Evolutionary conservation across 495 filamentous ascomycete species (phyloP).

Genomic region (Parathielavia appendiculata): DNA sequence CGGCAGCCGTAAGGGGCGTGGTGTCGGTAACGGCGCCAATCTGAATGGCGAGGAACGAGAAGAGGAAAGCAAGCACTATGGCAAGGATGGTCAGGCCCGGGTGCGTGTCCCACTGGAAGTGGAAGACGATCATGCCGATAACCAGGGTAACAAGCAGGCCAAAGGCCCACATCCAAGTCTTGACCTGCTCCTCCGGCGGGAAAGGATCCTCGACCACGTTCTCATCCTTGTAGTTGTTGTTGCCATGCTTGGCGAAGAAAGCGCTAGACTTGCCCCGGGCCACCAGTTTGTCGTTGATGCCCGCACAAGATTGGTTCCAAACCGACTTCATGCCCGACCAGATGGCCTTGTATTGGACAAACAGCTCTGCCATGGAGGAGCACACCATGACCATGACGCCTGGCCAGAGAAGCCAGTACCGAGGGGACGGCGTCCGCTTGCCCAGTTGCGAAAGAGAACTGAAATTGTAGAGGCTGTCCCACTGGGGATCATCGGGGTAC

Average conservation of each 20-base stretch:
- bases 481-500: slow-evolving; percentile 43
- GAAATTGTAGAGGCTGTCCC: slow-evolving; percentile 47
- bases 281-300: slow-evolving; percentile 37
- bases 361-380: slow-evolving; percentile 55
- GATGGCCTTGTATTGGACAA: slow-evolving; percentile 58
- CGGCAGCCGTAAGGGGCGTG: slow-evolving; percentile 58
- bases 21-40: slow-evolving; percentile 58
- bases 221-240: slow-evolving; percentile 24
- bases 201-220: slow-evolving; percentile 48
- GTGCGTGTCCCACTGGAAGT: slow-evolving; percentile 57
- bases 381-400: slow-evolving; percentile 62
- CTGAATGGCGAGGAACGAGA: slow-evolving; percentile 64
- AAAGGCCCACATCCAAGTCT: slow-evolving; percentile 56
- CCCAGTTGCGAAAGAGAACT: slow-evolving; percentile 44
- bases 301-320: slow-evolving; percentile 43
- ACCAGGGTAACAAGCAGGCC: slow-evolving; percentile 50
- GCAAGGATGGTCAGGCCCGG: slow-evolving; percentile 58
- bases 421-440: slow-evolving; percentile 47
- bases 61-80: slow-evolving; percentile 59
- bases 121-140: slow-evolving; percentile 53
- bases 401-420: slow-evolving; percentile 66
- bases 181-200: slow-evolving; percentile 50
- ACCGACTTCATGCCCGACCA: slow-evolving; percentile 47
- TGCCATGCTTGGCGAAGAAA: slow-evolving; percentile 45
- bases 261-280: slow-evolving; percentile 41